Conservation (phyloP, 495 filamentous ascomycete species). For the Trichoderma reesei region DNA sequence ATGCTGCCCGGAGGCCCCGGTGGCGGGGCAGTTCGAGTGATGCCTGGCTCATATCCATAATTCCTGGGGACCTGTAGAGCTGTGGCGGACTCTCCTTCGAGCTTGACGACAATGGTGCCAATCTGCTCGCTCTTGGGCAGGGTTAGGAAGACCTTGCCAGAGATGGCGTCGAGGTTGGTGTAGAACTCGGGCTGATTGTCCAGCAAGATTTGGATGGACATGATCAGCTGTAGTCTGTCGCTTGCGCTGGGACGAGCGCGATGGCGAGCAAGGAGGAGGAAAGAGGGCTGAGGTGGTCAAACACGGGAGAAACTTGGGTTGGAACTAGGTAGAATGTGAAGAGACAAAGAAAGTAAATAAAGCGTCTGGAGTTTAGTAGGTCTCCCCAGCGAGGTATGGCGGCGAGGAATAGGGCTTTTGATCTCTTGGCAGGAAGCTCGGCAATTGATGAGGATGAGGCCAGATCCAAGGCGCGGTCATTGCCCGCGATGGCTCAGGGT, state of each 20-base stretch:
- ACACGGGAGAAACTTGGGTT: too few species aligned
- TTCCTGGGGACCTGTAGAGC: slow-evolving; percentile 29
- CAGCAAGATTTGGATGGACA: slow-evolving; percentile 71
- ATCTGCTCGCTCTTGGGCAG: slow-evolving; percentile 57
- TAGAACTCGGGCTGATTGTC: slow-evolving; percentile 66
- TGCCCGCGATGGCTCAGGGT: not conserved
- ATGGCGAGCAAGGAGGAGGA: not conserved
- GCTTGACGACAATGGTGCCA: slow-evolving; percentile 75
- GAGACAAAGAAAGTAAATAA: not conserved
- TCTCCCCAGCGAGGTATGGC: not conserved
- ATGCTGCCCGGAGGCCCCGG: slow-evolving; percentile 24
- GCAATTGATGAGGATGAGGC: not conserved
- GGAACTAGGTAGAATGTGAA: too few species aligned
- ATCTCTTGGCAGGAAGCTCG: not conserved
- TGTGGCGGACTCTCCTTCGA: slow-evolving; percentile 81
- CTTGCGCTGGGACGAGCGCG: not conserved
- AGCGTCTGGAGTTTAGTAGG: not conserved
- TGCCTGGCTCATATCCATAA: slow-evolving; percentile 21
- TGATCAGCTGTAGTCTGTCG: slow-evolving; percentile 28
- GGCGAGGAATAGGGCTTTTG: not conserved
- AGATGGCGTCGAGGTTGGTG: slow-evolving; percentile 81
- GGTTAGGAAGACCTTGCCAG: slow-evolving; percentile 52
- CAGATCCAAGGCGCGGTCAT: not conserved
- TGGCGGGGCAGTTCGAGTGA: not conserved
- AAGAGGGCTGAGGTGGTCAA: not conserved